Evolutionary conservation across 768 basidiomycete genomes (phyloP).

Genomic region (Ramaria sp.): DNA sequence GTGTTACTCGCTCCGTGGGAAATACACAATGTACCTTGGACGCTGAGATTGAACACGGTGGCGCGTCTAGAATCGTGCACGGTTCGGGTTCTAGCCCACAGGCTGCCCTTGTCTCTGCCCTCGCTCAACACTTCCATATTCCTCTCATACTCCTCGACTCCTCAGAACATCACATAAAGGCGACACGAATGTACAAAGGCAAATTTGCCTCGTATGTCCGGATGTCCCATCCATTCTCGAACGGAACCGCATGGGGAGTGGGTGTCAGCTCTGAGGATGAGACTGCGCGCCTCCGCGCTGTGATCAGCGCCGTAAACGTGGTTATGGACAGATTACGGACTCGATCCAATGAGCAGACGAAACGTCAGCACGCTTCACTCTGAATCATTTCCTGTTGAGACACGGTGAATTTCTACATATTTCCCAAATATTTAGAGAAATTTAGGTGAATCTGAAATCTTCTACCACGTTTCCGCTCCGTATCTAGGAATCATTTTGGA

Average conservation of each 20-base stretch:
- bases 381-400: too few relatives aligned
- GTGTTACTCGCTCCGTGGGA: constrained; percentile 18
- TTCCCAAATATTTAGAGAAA: too few relatives aligned
- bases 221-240: neutral
- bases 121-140: constrained; percentile 70
- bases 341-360: neutral
- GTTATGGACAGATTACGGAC: neutral
- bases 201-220: neutral
- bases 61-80: constrained; percentile 67
- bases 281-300: constrained; percentile 2
- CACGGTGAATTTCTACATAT: too few relatives aligned
- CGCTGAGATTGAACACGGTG: constrained; percentile 80
- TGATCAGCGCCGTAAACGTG: constrained; percentile 9
- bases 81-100: constrained; percentile 95
- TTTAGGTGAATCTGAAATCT: too few relatives aligned
- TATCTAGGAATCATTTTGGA: too few relatives aligned
- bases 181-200: neutral
- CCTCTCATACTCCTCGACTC: constrained; percentile 83
- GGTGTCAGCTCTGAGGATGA: constrained; percentile 1
- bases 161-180: constrained; percentile 75
- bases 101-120: constrained; percentile 83
- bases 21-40: constrained; percentile 56
- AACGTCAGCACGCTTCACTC: too few relatives aligned
- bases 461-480: too few relatives aligned
- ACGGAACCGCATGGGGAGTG: neutral